Percentiles rank a stretch among this genome's conserved stretches.
These are phyloP conservation scores for Alternaria gansuensis DNA, from an alignment of 2,329 filamentous ascomycete genomes.

Conservation along the genomic window DNA sequence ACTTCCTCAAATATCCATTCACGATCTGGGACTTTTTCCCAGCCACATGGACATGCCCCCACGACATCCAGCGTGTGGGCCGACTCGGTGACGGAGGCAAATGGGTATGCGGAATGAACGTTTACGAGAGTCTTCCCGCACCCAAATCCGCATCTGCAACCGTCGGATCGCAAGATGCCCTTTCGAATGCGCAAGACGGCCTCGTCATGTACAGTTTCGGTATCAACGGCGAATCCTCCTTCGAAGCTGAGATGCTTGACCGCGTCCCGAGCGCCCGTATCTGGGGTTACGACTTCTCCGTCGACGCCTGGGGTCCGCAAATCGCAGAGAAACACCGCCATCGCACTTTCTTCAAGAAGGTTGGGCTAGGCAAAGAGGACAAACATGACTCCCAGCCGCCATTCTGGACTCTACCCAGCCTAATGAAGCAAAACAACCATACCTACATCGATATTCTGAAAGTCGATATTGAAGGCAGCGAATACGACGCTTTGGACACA, in stretches of 20 bases:
- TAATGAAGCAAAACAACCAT: conserved; percentile 48
- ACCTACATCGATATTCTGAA: conserved; percentile 49
- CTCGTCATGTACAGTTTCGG: conserved; percentile 48
- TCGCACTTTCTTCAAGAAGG: conserved; percentile 45
- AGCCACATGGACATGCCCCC: conserved; percentile 46
- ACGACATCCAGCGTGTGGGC: conserved; percentile 46
- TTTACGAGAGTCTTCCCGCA: conserved; percentile 41
- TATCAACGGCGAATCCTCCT: conserved; percentile 48
- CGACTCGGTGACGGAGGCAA: conserved; percentile 47
- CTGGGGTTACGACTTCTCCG: conserved; percentile 49
- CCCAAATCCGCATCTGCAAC: conserved; percentile 23
- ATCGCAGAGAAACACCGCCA: conserved; percentile 33
- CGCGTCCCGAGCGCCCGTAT: conserved; percentile 44
- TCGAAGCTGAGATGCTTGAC: conserved; percentile 48
- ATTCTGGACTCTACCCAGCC: conserved; percentile 41
- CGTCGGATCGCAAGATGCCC: conserved; percentile 24
- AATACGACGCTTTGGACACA: conserved; percentile 44
- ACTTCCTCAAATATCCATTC: conserved; percentile 45
- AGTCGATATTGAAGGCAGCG: conserved; percentile 47
- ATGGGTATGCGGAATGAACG: conserved; percentile 49
- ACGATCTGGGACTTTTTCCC: conserved; percentile 50
- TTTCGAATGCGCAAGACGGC: conserved; percentile 29
- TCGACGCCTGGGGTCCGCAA: conserved; percentile 44
- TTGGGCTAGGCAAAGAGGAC: conserved; percentile 42
- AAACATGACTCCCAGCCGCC: conserved; percentile 31